Base-by-base conservation (phyloP, 345 rosid species). In the Eucalyptus marginata region DNA sequence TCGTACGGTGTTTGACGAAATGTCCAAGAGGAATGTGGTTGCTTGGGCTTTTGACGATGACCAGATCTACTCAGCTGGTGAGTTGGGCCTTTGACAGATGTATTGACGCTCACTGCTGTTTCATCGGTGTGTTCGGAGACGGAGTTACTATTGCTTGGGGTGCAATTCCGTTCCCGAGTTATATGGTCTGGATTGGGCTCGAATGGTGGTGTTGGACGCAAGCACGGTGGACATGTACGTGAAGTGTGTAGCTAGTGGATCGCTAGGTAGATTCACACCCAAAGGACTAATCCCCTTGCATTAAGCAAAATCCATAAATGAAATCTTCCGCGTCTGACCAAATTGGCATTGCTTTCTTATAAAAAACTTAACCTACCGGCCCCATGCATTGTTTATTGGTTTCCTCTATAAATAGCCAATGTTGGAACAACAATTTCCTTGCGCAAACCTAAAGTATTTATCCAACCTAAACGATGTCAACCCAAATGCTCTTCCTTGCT, bases 101-200 rank as follows among this genome's bases (percentile, higher is more conserved):
- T 91, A 90, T 95, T 95, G 71, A 95, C 95, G 0, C 58, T 94
- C 31, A 93, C 95, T 88, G 94, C 93, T 85, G 94, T 94, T 58
- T 91, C 93, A 29, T 94, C 96, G 0, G 96, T 95, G 24, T 94
- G 94, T 90, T 89, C 94, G 5, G 97, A 93, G 90, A 50, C 20
- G 40, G 36, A 64, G 36, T 64, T n/a, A n/a, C 44, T 93, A 10
- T 90, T 89, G 2, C 62, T 93, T n/a, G 71, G 36, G 18, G 0
- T 2, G 71, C 71, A n/a, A 59, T 27, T 59, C n/a, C 66, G 10
- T 59, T 59, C 33, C 71, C 18, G 17, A n/a, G 3, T 29, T n/a
- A 64, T n/a, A 64, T 7, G 33, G 36, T 64, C 71, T n/a, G 71
- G 36, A 64, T 64, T 64, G 71, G 71, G 36, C 31, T 64, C 9